Percentiles rank a stretch among this genome's conserved stretches.
phyloP scores from a whole-genome alignment of 495 filamentous ascomycete species.

The Neohortaea acidophila region DNA sequence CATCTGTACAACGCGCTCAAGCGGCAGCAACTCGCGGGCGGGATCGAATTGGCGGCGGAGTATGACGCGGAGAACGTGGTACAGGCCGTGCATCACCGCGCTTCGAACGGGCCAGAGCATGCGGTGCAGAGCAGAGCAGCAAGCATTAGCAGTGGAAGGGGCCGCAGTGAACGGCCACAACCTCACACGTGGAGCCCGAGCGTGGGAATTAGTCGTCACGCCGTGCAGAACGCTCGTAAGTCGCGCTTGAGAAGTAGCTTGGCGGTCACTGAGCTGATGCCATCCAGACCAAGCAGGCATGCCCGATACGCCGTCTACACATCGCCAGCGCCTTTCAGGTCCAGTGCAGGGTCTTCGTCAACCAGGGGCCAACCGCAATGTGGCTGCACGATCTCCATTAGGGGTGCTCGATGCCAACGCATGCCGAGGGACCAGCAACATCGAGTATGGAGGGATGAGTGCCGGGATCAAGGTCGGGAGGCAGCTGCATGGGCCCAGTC shows the following conservation, averaged over 20 bases:
- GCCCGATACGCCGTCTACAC: too few species aligned
- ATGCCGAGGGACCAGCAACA: conserved; percentile 13
- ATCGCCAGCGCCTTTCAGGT: too few species aligned
- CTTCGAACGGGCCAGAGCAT: conserved; percentile 27
- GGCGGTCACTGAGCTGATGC: too few species aligned
- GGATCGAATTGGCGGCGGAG: conserved; percentile 54
- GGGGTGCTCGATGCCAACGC: conserved; percentile 22
- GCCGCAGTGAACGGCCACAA: conserved; percentile 1
- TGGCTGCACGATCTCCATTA: too few species aligned
- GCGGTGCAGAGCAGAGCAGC: conserved; percentile 29
- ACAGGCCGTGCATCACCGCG: background rate
- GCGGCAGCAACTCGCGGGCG: conserved; percentile 49
- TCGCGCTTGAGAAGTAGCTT: too few species aligned
- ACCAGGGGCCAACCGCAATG: too few species aligned
- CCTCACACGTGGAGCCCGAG: conserved; percentile 8
- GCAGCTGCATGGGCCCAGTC: conserved; percentile 4
- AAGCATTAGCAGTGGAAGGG: conserved; percentile 34
- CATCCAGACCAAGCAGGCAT: too few species aligned
- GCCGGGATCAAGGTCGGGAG: conserved; percentile 32
- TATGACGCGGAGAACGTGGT: conserved; percentile 44
- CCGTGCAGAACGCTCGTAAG: conserved; percentile 10
- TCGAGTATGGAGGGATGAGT: conserved; percentile 31
- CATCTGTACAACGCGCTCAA: conserved; percentile 78
- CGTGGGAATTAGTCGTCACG: background rate
- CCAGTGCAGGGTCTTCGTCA: too few species aligned